phyloP scores from a whole-genome alignment of 169 alveolate genomes.

The Plasmodium sp. region DNA sequence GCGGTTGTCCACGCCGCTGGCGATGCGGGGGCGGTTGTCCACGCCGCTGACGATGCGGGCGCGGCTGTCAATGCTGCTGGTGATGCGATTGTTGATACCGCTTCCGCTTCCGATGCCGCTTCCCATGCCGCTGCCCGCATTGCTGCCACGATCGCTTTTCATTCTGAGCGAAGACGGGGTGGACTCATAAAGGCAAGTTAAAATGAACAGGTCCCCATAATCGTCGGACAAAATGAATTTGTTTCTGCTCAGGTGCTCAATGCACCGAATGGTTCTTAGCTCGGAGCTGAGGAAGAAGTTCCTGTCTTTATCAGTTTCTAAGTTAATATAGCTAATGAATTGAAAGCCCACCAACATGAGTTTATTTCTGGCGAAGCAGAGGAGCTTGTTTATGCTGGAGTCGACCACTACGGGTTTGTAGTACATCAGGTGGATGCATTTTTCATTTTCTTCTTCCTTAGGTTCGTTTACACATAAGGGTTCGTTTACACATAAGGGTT shows the following conservation, averaged over 20 bases:
- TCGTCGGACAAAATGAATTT: conserved; percentile 63
- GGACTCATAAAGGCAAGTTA: conserved; percentile 4
- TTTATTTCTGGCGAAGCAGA: conserved; percentile 35
- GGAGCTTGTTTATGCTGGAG: conserved; percentile 53
- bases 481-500: background rate
- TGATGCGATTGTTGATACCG: background rate
- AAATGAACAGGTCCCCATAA: conserved; percentile 63
- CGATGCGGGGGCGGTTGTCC: background rate
- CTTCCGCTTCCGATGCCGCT: background rate
- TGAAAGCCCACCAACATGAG: conserved; percentile 59
- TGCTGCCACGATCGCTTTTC: background rate
- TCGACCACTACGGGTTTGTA: conserved; percentile 52
- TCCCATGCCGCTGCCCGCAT: background rate
- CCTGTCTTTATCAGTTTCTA: conserved; percentile 13
- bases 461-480: background rate
- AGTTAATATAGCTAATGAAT: conserved; percentile 43
- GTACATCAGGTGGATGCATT: background rate
- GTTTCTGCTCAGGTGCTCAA: conserved; percentile 5
- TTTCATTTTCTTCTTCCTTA: background rate
- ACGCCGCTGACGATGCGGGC: background rate
- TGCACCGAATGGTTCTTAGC: conserved; percentile 58
- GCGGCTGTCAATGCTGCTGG: background rate
- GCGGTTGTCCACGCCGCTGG: background rate
- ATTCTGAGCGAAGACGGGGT: background rate
- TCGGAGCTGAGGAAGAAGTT: conserved; percentile 61